A percentile compares a stretch with the other conserved stretches of the same genome.
Evolutionary conservation across 2,329 filamentous ascomycete species (phyloP).

Genomic region (Colletotrichum sp.): DNA sequence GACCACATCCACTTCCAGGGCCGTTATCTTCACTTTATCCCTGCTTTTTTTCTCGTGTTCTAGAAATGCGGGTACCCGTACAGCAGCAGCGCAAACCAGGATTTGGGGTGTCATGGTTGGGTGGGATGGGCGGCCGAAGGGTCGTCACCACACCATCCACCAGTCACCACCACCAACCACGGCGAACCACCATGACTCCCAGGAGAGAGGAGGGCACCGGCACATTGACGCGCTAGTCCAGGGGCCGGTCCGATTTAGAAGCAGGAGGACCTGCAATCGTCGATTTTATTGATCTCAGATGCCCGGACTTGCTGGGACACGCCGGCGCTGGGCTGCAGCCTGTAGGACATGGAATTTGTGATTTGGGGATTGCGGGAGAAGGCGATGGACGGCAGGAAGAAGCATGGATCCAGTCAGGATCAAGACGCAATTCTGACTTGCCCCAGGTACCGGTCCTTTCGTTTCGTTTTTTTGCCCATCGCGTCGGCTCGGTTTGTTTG

Average conservation of each 20-base stretch:
- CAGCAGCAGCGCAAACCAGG: not conserved
- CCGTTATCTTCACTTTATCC: conserved; percentile 12
- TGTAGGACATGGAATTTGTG: not conserved
- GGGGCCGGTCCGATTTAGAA: conserved; percentile 21
- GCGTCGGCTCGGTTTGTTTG: conserved; percentile 2
- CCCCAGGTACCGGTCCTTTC: not conserved
- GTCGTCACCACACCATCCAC: not conserved
- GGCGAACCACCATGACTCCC: not conserved
- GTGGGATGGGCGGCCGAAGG: not conserved
- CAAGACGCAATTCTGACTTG: not conserved
- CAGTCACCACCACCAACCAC: not conserved
- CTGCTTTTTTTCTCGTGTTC: conserved; percentile 20
- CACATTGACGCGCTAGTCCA: conserved; percentile 19
- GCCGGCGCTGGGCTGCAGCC: not conserved
- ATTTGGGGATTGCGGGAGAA: not conserved
- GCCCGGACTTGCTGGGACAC: not conserved
- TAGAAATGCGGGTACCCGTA: conserved; percentile 5
- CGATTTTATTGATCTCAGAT: conserved; percentile 13
- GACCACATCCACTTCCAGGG: conserved; percentile 1
- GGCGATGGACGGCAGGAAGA: not conserved
- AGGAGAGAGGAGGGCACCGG: not conserved
- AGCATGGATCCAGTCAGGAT: not conserved
- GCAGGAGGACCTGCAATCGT: conserved; percentile 9
- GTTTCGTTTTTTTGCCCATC: not conserved
- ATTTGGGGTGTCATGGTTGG: not conserved